Conservation (phyloP, 2,329 filamentous ascomycete species). For the Pezicula neosporulosa region DNA sequence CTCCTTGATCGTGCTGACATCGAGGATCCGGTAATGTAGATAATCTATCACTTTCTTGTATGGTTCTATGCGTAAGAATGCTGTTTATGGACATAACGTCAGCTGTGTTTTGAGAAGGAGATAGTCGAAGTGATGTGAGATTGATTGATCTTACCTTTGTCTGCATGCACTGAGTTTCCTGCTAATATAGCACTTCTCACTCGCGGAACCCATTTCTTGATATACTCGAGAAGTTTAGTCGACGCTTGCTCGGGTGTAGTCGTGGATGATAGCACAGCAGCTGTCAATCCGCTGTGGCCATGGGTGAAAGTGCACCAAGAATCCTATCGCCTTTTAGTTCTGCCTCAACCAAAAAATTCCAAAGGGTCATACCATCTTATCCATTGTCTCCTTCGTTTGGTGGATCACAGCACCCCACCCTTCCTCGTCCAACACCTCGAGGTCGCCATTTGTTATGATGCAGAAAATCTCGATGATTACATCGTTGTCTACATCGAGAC, state of each 20-base stretch:
- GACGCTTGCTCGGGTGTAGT: constrained; percentile 69
- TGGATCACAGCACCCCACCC: constrained; percentile 83
- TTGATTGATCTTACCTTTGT: constrained; percentile 42
- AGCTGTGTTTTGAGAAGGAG: too few relatives aligned
- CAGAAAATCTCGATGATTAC: constrained; percentile 90
- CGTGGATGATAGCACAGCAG: constrained; percentile 68
- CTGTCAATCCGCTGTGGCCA: constrained; percentile 74
- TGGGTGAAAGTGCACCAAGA: constrained; percentile 87
- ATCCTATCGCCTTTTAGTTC: constrained; percentile 40
- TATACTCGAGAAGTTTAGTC: constrained; percentile 70
- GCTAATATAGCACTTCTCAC: constrained; percentile 70
- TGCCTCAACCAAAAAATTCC: not conserved
- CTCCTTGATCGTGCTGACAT: constrained; percentile 92
- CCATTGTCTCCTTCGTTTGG: constrained; percentile 65
- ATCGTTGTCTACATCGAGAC: constrained; percentile 73
- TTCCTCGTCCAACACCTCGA: constrained; percentile 69
- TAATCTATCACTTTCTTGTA: constrained; percentile 72
- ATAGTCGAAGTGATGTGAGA: too few relatives aligned
- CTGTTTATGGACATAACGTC: constrained; percentile 19
- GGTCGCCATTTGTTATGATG: constrained; percentile 78
- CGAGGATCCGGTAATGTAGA: constrained; percentile 85
- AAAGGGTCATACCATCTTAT: constrained; percentile 53
- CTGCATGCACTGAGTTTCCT: constrained; percentile 90
- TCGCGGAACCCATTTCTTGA: constrained; percentile 67
- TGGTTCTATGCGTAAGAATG: constrained; percentile 72